These are phyloP conservation scores for Mortierella sp. DNA, from an alignment of 371 early-diverging fungal genomes.

Conservation along the genomic window DNA sequence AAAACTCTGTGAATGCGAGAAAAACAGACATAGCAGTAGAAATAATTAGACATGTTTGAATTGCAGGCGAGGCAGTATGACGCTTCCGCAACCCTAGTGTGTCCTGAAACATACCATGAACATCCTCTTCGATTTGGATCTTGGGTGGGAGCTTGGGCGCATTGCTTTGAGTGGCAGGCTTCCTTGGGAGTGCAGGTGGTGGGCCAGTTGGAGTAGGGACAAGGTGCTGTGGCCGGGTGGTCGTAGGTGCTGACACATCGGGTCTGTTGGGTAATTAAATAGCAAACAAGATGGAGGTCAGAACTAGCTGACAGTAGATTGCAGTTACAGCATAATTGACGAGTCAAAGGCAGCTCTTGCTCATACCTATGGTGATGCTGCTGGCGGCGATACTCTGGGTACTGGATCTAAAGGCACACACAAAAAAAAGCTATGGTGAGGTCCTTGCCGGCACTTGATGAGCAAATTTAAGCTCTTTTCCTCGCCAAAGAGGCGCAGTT, in stretches of 20 bases:
- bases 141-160: conserved; percentile 52
- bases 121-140: conserved; percentile 42
- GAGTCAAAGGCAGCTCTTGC: no score
- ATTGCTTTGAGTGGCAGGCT: conserved; percentile 18
- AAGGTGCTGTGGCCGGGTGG: conserved; percentile 3
- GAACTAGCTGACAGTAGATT: no score
- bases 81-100: not conserved
- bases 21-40: not conserved
- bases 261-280: not conserved
- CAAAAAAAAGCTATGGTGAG: no score
- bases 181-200: conserved; percentile 43
- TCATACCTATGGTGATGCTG: conserved; percentile 19
- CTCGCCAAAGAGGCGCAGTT: not conserved
- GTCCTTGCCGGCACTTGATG: not conserved
- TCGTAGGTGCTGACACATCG: conserved; percentile 6
- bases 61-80: not conserved
- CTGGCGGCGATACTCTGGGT: conserved; percentile 42
- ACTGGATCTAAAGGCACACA: conserved; percentile 24
- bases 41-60: not conserved
- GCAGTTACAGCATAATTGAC: not conserved
- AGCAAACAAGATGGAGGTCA: not conserved
- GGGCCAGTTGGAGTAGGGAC: conserved; percentile 30
- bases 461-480: not conserved
- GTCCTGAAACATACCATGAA: conserved; percentile 31
- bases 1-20: conserved; percentile 29